Base-by-base conservation (phyloP, 768 basidiomycete genomes). In the Xerocomus brunneocitrinus region DNA sequence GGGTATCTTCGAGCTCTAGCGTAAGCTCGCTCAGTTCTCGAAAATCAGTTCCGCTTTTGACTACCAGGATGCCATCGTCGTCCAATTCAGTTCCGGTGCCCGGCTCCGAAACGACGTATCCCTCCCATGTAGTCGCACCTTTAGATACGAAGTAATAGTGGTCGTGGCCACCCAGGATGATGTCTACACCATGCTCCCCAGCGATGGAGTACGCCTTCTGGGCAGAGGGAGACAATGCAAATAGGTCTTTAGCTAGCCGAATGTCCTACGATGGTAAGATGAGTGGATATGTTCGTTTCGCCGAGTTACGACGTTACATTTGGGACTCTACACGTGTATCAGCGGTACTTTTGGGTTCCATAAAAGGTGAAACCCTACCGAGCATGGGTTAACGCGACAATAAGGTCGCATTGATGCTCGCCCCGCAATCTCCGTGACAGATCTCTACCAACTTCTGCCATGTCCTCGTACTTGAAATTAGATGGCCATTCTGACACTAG, bases 41-140 rank as follows among this genome's bases (percentile, higher is more conserved):
- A 64, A 95, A 95, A 70, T 95, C 91, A 3, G 85, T 88, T 8
- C 92, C 92, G 62, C 89, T 92, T 70, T 95, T 95, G 56, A 93
- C 73, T n/a, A 88, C 75, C 22, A 91, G 73, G 28, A 88, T 74
- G 47, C 88, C 83, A 3, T 88, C 87, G 2, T 79, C 63, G 59
- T 91, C 89, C 16, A 71, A 73, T 59, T 91, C 87, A 6, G 83
- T 82, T 27, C 87, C 91, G 13, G 86, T 76, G 28, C 79, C 76
- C 4, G 72, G 65, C 41, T 76, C 59, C 3, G 66, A 70, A 22
- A 75, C 62, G 56, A 90, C 80, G 54, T 82, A 85, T 50, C 76
- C 78, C 28, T 87, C 80, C 89, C 89, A 91, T 4, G 72, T 65
- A 38, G 73, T 76, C 13, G 82, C 78, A 10, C 87, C 90, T 58